Conservation (phyloP, 2,329 filamentous ascomycete genomes). For the Diaporthe velutina region DNA sequence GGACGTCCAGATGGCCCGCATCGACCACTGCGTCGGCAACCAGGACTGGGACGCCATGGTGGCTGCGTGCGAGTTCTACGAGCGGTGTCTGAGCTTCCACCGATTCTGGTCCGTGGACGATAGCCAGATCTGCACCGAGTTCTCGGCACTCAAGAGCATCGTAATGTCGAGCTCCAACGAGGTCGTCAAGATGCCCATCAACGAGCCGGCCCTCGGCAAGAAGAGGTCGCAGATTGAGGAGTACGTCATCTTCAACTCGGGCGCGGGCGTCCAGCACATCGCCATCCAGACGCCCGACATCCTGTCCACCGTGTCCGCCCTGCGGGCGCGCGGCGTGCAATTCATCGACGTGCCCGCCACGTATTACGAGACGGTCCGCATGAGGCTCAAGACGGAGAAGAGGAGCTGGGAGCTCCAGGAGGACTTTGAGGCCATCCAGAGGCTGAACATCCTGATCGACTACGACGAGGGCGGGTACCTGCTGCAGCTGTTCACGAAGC, state of each 20-base stretch:
- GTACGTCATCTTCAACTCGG: slow-evolving; percentile 90
- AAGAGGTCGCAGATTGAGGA: slow-evolving; percentile 96
- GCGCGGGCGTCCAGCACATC: slow-evolving; percentile 93
- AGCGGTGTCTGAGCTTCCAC: slow-evolving; percentile 90
- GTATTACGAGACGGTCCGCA: slow-evolving; percentile 85
- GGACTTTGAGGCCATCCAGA: slow-evolving; percentile 82
- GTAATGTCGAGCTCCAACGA: slow-evolving; percentile 88
- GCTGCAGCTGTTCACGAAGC: slow-evolving; percentile 83
- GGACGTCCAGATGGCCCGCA: slow-evolving; percentile 74
- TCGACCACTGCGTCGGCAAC: slow-evolving; percentile 98
- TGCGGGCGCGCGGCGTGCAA: slow-evolving; percentile 89
- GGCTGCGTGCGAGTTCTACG: slow-evolving; percentile 79
- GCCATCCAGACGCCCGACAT: slow-evolving; percentile 88
- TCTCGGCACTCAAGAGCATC: slow-evolving; percentile 87
- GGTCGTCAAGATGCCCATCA: slow-evolving; percentile 97
- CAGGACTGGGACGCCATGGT: slow-evolving; percentile 94
- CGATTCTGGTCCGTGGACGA: slow-evolving; percentile 98
- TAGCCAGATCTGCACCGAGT: slow-evolving; percentile 91
- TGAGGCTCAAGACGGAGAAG: slow-evolving; percentile 76
- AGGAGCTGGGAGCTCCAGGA: slow-evolving; percentile 77
- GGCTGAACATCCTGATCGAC: slow-evolving; percentile 90
- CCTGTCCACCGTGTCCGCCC: slow-evolving; percentile 78
- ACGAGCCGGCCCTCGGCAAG: slow-evolving; percentile 91
- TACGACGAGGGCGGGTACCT: slow-evolving; percentile 95
- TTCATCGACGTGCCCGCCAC: slow-evolving; percentile 92